These are phyloP conservation scores for Mitragyna speciosa DNA, from an alignment of 257 asterid species.

Conservation along the genomic window DNA sequence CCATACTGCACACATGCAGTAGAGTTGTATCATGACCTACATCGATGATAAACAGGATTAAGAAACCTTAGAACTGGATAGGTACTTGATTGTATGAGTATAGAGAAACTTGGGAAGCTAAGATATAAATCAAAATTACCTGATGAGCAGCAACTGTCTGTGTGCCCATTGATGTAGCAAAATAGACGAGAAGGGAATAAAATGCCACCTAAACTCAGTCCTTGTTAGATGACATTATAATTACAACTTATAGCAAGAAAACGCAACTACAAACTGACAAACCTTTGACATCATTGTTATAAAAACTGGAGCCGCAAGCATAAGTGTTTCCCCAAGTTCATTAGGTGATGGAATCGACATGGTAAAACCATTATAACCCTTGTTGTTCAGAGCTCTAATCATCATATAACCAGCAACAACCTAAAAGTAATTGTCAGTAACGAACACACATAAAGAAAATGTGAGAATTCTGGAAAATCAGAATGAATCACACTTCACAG, in stretches of 20 bases:
- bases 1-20: conserved; percentile 75
- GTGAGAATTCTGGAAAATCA: not conserved
- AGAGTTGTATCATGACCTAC: conserved; percentile 91
- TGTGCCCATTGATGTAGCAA: conserved; percentile 90
- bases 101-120: conserved; percentile 8
- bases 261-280: conserved; percentile 26
- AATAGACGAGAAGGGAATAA: conserved; percentile 84
- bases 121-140: conserved; percentile 39
- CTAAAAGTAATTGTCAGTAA: conserved; percentile 37
- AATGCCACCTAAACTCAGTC: conserved; percentile 58
- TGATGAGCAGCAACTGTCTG: conserved; percentile 85
- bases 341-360: conserved; percentile 69
- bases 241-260: conserved; percentile 11
- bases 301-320: conserved; percentile 92
- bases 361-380: conserved; percentile 86
- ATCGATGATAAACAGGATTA: conserved; percentile 15
- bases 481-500: conserved; percentile 3
- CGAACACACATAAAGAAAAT: conserved; percentile 5
- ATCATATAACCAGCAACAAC: conserved; percentile 95
- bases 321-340: conserved; percentile 68
- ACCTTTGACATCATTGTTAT: conserved; percentile 95
- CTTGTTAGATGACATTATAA: conserved; percentile 24
- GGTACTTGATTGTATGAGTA: not conserved
- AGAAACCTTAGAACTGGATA: not conserved
- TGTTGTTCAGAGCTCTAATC: conserved; percentile 65